Percentiles rank a stretch among this genome's conserved stretches.
These are phyloP conservation scores for Taphrina pruni DNA, from an alignment of 1,139 yeast species.

Conservation along the genomic window DNA sequence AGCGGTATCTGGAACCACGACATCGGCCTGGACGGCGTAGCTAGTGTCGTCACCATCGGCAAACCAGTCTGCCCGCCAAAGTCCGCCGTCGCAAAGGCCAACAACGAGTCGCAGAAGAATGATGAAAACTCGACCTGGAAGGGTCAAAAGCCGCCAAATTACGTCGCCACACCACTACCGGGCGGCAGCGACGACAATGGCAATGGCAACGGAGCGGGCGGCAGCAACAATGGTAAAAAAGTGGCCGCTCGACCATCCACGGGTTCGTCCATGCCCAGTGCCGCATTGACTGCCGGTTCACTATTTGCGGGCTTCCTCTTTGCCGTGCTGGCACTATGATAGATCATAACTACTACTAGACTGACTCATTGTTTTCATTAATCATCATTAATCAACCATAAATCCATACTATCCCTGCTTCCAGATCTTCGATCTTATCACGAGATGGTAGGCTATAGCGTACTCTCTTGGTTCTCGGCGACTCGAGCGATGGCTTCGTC, in stretches of 20 bases:
- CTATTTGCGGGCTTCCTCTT: conserved; percentile 8
- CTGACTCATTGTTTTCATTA: too few relatives aligned
- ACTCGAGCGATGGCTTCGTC: neutral
- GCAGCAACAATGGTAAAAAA: neutral
- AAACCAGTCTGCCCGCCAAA: conserved; percentile 8
- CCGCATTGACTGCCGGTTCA: conserved; percentile 11
- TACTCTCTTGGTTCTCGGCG: neutral
- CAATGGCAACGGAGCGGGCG: neutral
- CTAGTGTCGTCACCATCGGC: conserved; percentile 17
- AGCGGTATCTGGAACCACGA: conserved; percentile 10
- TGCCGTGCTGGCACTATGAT: conserved; percentile 17
- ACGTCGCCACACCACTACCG: neutral
- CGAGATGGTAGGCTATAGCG: neutral
- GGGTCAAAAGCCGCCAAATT: neutral
- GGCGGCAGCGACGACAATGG: neutral
- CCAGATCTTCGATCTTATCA: too few relatives aligned
- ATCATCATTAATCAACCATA: too few relatives aligned
- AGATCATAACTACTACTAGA: too few relatives aligned
- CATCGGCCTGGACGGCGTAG: conserved; percentile 9
- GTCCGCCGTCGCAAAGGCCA: neutral
- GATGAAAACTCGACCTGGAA: neutral
- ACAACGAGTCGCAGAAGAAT: neutral
- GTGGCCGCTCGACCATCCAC: conserved; percentile 2
- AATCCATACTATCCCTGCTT: too few relatives aligned
- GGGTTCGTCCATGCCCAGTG: conserved; percentile 9